Evolutionary conservation across 805 yeast species (phyloP).

Genomic region (Ogataea paraovalis): DNA sequence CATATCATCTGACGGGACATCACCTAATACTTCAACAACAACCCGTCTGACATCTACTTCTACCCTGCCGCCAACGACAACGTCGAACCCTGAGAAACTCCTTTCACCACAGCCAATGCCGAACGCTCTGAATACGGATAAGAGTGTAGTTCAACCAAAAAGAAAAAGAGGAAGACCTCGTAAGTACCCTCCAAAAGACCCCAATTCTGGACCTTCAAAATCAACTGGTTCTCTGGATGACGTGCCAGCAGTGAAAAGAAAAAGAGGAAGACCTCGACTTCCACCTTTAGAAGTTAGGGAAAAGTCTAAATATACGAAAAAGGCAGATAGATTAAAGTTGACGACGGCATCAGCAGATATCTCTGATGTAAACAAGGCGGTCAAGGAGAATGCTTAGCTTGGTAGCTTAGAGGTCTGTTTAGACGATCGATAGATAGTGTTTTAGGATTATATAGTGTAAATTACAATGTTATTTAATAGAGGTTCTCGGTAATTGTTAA

Average conservation of each 20-base stretch:
- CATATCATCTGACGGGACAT: too few relatives aligned
- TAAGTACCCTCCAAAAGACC: conserved; percentile 12
- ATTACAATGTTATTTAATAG: background rate
- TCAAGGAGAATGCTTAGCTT: background rate
- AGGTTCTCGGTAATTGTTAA: too few relatives aligned
- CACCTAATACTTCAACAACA: too few relatives aligned
- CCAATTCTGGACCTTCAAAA: background rate
- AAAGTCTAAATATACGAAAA: conserved; percentile 23
- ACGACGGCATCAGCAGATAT: background rate
- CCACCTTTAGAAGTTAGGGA: conserved; percentile 26
- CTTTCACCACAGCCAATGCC: background rate
- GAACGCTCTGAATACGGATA: too few relatives aligned
- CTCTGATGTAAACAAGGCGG: background rate
- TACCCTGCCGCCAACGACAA: background rate
- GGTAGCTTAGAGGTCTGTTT: background rate
- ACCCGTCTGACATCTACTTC: background rate
- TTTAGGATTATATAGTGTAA: background rate
- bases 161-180: conserved; percentile 26
- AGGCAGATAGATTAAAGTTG: conserved; percentile 12
- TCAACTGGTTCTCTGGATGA: background rate
- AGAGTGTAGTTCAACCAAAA: conserved; percentile 5
- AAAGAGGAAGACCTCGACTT: conserved; percentile 28
- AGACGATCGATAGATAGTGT: background rate
- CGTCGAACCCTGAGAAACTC: background rate
- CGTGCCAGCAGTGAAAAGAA: conserved; percentile 15